Base-by-base conservation (phyloP, 2,329 filamentous ascomycete genomes). In the Bertia moriformis region DNA sequence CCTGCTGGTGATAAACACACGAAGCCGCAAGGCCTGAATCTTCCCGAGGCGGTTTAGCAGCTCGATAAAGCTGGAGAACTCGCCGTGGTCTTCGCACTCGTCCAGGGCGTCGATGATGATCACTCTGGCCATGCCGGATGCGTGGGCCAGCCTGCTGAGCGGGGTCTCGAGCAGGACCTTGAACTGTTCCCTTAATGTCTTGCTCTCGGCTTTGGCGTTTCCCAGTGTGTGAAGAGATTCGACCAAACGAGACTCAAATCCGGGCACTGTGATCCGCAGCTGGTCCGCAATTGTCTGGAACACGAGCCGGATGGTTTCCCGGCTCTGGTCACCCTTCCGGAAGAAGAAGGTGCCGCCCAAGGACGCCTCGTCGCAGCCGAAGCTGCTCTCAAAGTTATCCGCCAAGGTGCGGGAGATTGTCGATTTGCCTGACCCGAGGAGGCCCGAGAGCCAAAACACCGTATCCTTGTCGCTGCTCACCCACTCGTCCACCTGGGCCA, bases 321-420 rank as follows among this genome's bases (percentile, higher is more conserved):
- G 41, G 18, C 39, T 37, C 37, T 37, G 20, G 18, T 41, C 39
- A 33, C 41, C 41, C 32, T 39, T 43, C n/a, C 39, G 38, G 39
- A 43, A 43, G 39, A 43, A 43, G 36, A 38, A 43, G 5, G 39
- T 19, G 38, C 33, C 41, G 18, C 4, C 14, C 15, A 42, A 36
- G 19, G 18, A 40, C n/a, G n/a, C n/a, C n/a, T n/a, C n/a, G n/a
- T n/a, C n/a, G n/a, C n/a, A n/a, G n/a, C n/a, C n/a, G n/a, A n/a
- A n/a, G n/a, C n/a, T n/a, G n/a, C n/a, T n/a, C n/a, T n/a, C n/a
- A n/a, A n/a, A n/a, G n/a, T n/a, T n/a, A 30, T 39, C 22, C 3
- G 30, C 40, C 14, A 42, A 14, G 36, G 27, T 40, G 3, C 40
- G 40, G 4, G 30, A 12, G 22, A 42, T 37, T 4, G 40, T 42